phyloP scores from a whole-genome alignment of 441 rosid genomes.

The Populus tomentosa region DNA sequence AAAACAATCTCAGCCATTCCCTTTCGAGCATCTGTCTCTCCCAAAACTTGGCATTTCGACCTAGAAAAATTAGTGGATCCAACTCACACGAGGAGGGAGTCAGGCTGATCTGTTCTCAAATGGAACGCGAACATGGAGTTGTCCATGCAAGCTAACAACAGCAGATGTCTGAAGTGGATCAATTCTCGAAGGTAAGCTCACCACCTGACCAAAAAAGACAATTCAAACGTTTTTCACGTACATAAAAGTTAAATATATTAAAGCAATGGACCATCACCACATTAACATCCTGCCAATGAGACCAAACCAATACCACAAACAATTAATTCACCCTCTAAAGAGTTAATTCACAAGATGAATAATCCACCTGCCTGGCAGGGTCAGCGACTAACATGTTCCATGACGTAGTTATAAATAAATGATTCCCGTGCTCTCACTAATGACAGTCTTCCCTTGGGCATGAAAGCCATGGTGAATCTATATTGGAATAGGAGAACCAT shows the following conservation, averaged over 20 bases:
- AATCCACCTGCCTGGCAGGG: background rate
- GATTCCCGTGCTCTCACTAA: background rate
- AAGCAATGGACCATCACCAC: background rate
- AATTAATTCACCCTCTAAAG: background rate
- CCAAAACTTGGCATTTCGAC: background rate
- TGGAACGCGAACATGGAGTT: constrained; percentile 64
- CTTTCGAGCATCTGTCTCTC: background rate
- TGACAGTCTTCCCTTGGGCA: background rate
- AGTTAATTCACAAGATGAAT: background rate
- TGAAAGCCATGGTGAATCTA: background rate
- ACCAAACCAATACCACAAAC: background rate
- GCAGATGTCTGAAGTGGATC: constrained; percentile 75
- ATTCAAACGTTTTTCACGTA: background rate
- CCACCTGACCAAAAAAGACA: constrained; percentile 41
- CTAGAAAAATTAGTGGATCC: background rate
- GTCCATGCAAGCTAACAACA: constrained; percentile 76
- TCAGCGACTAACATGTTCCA: background rate
- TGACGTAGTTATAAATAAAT: background rate
- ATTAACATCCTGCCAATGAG: background rate
- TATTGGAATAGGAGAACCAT: background rate
- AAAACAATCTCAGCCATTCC: background rate
- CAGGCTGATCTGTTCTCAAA: constrained; percentile 50
- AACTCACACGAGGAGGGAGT: constrained; percentile 3
- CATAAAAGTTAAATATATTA: background rate
- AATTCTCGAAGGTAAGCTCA: constrained; percentile 65